Conservation (phyloP, 1,284 basidiomycete species). For the Cutaneotrichosporon sp. region DNA sequence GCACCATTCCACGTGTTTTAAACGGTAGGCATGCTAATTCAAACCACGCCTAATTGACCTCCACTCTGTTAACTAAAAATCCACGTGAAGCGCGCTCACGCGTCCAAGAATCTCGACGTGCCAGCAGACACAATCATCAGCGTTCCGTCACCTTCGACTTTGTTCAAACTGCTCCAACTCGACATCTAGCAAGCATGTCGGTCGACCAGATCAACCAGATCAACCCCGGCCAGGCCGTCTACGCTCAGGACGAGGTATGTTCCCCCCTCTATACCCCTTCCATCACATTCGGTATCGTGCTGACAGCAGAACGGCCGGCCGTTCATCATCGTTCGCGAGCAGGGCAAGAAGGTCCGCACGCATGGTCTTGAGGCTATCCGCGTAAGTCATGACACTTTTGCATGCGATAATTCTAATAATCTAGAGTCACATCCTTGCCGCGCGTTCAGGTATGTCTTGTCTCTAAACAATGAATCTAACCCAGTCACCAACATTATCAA, state of each 20-base stretch:
- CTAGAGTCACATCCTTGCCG: constrained; percentile 91
- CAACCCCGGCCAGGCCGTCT: constrained; percentile 64
- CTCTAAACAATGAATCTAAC: too few species aligned
- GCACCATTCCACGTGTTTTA: background rate
- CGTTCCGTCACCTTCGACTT: constrained; percentile 21
- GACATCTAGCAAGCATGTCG: constrained; percentile 36
- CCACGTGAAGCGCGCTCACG: background rate
- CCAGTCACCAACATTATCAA: constrained; percentile 90
- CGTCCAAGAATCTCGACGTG: constrained; percentile 11
- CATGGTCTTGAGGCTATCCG: constrained; percentile 97
- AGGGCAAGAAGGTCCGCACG: constrained; percentile 87
- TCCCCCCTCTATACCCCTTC: background rate
- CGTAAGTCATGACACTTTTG: constrained; percentile 55
- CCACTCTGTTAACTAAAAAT: constrained; percentile 1
- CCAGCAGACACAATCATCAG: background rate
- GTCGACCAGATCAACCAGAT: constrained; percentile 45
- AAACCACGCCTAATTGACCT: background rate
- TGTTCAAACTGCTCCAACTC: constrained; percentile 12
- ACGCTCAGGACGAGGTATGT: constrained; percentile 83
- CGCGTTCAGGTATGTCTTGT: constrained; percentile 55
- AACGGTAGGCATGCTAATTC: background rate
- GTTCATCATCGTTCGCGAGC: constrained; percentile 93
- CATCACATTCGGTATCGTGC: background rate
- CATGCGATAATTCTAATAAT: constrained; percentile 21
- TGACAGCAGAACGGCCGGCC: constrained; percentile 79